Base-by-base conservation (phyloP, 2,329 filamentous ascomycete genomes). In the Hypoxylon sp. region DNA sequence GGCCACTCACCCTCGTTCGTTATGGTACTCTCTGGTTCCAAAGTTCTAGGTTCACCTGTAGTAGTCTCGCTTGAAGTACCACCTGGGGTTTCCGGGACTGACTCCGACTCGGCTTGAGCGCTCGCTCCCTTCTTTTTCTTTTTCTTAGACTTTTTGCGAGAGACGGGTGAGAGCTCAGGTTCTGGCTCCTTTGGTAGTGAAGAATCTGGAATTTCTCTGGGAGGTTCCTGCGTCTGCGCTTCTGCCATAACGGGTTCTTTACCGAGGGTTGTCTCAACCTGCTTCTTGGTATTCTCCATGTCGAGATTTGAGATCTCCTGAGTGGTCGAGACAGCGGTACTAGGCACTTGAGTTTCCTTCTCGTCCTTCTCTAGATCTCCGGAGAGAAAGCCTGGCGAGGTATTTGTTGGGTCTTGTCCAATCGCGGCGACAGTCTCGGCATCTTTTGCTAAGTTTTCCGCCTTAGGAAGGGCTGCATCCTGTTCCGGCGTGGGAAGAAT, bases 101-200 rank as follows among this genome's bases (percentile, higher is more conserved):
- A 26, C 55, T 73, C 73, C n/a, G 65, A 67, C n/a, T 75, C 75
- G 13, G 68, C 19, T 44, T 70, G 67, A 37, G 47, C 57, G 19
- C 72, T 57, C 56, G 69, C 42, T 63, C 78, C 75, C 71, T 79
- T 81, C 78, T 73, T 80, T 75, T 80, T 80, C 73, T 79, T 80
- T 61, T 81, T 81, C 70, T 81, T 81, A 17, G 72, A 72, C 51
- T 71, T 80, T 68, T 81, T 80, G 50, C 68, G 73, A 29, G 65
- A 58, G n/a, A 68, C 31, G 9, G 65, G 47, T 13, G 60, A 64
- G n/a, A 66, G 48, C 39, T 68, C 55, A 48, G 70, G 53, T 57
- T 74, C 57, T 50, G 69, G 44, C 29, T 72, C 64, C 22, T 61
- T 63, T 17, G 63, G 10, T 37, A 42, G 10, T 5, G 63, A 51